phyloP scores from a whole-genome alignment of 805 yeast species.

The Wickerhamiella australiensis region DNA sequence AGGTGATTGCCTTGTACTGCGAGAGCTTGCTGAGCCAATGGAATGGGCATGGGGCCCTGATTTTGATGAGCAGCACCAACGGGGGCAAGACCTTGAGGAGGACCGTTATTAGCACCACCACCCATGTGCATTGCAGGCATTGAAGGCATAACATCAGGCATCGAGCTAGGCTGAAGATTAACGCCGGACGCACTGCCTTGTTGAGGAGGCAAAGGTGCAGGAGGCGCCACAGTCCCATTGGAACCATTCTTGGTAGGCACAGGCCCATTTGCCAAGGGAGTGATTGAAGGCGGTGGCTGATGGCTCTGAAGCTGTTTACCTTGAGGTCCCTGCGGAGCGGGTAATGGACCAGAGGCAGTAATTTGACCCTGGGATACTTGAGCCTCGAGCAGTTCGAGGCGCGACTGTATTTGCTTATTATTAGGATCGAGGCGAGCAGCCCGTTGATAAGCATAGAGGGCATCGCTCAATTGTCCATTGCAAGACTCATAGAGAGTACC shows the following conservation, averaged over 20 bases:
- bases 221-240: neutral
- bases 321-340: conserved; percentile 16
- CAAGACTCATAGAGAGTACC: conserved; percentile 96
- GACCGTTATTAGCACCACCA: neutral
- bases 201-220: conserved; percentile 7
- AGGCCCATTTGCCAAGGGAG: conserved; percentile 8
- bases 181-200: neutral
- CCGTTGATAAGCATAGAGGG: conserved; percentile 90
- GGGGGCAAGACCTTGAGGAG: neutral
- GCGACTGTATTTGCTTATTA: conserved; percentile 85
- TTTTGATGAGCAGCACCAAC: neutral
- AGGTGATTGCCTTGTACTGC: neutral
- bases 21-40: neutral
- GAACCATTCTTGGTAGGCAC: neutral
- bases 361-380: conserved; percentile 46
- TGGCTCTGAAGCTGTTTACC: conserved; percentile 13
- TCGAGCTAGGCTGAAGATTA: neutral
- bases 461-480: conserved; percentile 88
- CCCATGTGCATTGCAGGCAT: neutral
- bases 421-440: conserved; percentile 93
- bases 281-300: conserved; percentile 7
- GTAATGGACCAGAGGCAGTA: conserved; percentile 34
- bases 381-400: conserved; percentile 62
- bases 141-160: conserved; percentile 1
- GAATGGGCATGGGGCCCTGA: neutral